Conservation (phyloP, 2,329 filamentous ascomycete species). For the Penicillium sp. region DNA sequence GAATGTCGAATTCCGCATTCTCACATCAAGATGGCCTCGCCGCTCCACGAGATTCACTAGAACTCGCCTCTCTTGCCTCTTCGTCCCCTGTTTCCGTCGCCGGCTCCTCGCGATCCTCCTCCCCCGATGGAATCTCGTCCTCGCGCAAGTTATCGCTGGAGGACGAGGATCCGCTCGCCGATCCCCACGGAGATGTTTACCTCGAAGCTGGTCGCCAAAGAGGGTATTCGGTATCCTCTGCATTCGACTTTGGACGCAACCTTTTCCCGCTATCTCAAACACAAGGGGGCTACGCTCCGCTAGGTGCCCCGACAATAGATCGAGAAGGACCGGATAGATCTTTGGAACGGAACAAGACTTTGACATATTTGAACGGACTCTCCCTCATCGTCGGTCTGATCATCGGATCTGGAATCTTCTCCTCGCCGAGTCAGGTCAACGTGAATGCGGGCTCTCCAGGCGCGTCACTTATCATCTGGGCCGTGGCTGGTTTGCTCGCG, state of each 20-base stretch:
- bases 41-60: conserved; percentile 82
- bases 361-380: conserved; percentile 92
- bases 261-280: conserved; percentile 91
- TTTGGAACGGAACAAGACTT: conserved; percentile 90
- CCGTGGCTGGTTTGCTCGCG: conserved; percentile 84
- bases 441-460: conserved; percentile 88
- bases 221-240: conserved; percentile 85
- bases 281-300: conserved; percentile 77
- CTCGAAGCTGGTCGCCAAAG: conserved; percentile 52
- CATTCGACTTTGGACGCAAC: conserved; percentile 93
- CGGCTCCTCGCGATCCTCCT: conserved; percentile 72
- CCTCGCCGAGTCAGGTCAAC: conserved; percentile 90
- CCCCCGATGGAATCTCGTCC: conserved; percentile 84
- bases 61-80: conserved; percentile 92
- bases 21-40: conserved; percentile 30
- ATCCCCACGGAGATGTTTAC: conserved; percentile 55
- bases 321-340: conserved; percentile 68
- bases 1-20: conserved; percentile 40
- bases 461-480: conserved; percentile 88
- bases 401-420: conserved; percentile 96
- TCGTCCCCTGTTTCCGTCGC: conserved; percentile 69
- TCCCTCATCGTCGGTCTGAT: conserved; percentile 90
- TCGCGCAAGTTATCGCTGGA: conserved; percentile 88
- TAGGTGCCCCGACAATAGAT: conserved; percentile 73
- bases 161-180: conserved; percentile 75